Percentiles rank a stretch among this genome's conserved stretches.
Evolutionary conservation across 129 eudicot genomes (phyloP).

Genomic region (Tagetes patula): DNA sequence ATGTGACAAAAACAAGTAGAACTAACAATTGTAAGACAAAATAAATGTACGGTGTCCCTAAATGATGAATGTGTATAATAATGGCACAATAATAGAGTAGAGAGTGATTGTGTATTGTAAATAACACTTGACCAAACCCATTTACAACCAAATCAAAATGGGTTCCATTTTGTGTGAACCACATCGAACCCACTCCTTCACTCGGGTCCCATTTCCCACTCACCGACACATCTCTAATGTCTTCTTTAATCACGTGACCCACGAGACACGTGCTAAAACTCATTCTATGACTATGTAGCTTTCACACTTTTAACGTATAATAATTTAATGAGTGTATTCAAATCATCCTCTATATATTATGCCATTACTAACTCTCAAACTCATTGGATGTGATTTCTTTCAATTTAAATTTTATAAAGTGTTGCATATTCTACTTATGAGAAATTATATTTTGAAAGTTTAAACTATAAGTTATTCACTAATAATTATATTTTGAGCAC

Average conservation of each 20-base stretch:
- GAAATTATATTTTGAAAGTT: too few relatives aligned
- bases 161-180: constrained; percentile 38
- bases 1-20: constrained; percentile 34
- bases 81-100: constrained; percentile 21
- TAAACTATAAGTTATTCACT: too few relatives aligned
- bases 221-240: constrained; percentile 34
- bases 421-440: too few relatives aligned
- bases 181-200: constrained; percentile 31
- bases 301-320: not conserved
- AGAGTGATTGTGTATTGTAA: constrained; percentile 21
- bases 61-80: not conserved
- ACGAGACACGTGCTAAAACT: constrained; percentile 25
- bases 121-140: constrained; percentile 42
- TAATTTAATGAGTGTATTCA: not conserved
- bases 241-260: constrained; percentile 17
- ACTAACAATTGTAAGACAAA: constrained; percentile 29
- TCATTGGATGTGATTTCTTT: not conserved
- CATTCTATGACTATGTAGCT: constrained; percentile 2
- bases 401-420: too few relatives aligned
- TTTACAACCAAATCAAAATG: not conserved
- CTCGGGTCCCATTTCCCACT: constrained; percentile 23
- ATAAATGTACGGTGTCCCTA: constrained; percentile 30
- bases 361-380: not conserved
- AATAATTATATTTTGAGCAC: too few relatives aligned
- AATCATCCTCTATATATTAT: not conserved